Base-by-base conservation (phyloP, 805 yeast species). In the Metschnikowia anglica region DNA sequence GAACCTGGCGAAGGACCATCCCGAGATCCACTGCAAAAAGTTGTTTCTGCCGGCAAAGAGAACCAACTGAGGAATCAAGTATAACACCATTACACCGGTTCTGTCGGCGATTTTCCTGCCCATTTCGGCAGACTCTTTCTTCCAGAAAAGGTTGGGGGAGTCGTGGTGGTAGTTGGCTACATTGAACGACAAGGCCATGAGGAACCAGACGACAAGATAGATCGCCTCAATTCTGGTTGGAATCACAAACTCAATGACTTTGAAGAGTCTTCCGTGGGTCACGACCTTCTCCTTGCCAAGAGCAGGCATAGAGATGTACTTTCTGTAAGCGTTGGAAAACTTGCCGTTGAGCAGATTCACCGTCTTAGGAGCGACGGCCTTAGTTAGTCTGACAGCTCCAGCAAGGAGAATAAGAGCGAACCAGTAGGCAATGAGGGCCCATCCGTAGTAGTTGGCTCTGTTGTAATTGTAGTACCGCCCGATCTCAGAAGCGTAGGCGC, bases 41-140 rank as follows among this genome's bases (percentile, higher is more conserved):
- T 84, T 86, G 60, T 86, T 87, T 54, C 93, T 69, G 23, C 84
- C 83, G 4, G 88, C 87, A 60, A 85, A 80, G 37, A 80, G 59
- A 24, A 79, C 64, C 34, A 80, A 48, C 34, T 79, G 58, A 3
- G 88, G 87, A 61, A 62, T 73, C 60, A 80, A 44, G n/a, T 72
- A 67, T 3, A 70, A 59, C 2, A 76, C 61, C 34, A 79, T 55
- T 20, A 80, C 70, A 2, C 80, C 85, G 1, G 80, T 53, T 53
- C 87, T 66, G 51, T 79, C 82, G 31, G 77, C 80, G 13, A 81
- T 62, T 41, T 49, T 47, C 6, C 52, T 41, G 25, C 43, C 37
- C 26, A 53, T 37, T 13, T 47, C 50, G 2, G 34, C 37, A 9
- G 33, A 16, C 32, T 41, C 24, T 15, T 21, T 4, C 3, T 19